phyloP scores from a whole-genome alignment of 768 basidiomycete species.

The Tubosaeta brunneosetosa region DNA sequence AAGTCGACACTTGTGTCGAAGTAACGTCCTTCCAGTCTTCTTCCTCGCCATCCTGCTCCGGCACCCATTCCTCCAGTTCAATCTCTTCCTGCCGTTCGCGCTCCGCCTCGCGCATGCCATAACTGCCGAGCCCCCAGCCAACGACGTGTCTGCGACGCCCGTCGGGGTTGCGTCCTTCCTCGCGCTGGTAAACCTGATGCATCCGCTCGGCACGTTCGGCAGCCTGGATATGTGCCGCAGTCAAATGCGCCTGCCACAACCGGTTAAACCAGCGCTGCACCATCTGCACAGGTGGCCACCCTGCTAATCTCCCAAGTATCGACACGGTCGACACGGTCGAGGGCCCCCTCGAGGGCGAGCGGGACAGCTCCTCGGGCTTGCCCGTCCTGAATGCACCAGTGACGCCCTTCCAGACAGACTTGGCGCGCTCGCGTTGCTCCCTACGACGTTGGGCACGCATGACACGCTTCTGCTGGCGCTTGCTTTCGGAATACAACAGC shows the following conservation, averaged over 20 bases:
- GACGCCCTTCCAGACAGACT: slow-evolving; percentile 55
- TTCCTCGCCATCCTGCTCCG: slow-evolving; percentile 7
- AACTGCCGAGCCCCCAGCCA: slow-evolving; percentile 76
- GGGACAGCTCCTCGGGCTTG: background rate
- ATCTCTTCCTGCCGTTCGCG: slow-evolving; percentile 26
- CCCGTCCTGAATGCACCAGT: slow-evolving; percentile 41
- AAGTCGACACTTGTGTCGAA: background rate
- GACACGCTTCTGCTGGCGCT: slow-evolving; percentile 45
- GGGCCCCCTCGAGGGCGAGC: slow-evolving; percentile 9
- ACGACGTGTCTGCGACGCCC: slow-evolving; percentile 28
- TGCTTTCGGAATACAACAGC: slow-evolving; percentile 49
- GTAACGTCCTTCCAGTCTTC: slow-evolving; percentile 20
- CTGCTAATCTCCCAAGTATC: background rate
- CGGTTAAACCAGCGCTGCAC: slow-evolving; percentile 54
- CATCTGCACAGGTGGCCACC: slow-evolving; percentile 21
- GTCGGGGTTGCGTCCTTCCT: slow-evolving; percentile 20
- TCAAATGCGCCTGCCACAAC: slow-evolving; percentile 64
- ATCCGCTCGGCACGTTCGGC: slow-evolving; percentile 63
- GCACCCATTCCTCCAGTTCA: background rate
- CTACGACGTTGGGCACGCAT: slow-evolving; percentile 44
- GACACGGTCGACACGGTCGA: background rate
- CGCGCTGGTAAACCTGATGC: slow-evolving; percentile 50
- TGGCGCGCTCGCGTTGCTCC: slow-evolving; percentile 49
- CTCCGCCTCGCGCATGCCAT: slow-evolving; percentile 41
- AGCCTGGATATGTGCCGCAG: slow-evolving; percentile 67